phyloP scores from a whole-genome alignment of 192 early-diverging fungal genomes.

The Allomyces macrogynus region DNA sequence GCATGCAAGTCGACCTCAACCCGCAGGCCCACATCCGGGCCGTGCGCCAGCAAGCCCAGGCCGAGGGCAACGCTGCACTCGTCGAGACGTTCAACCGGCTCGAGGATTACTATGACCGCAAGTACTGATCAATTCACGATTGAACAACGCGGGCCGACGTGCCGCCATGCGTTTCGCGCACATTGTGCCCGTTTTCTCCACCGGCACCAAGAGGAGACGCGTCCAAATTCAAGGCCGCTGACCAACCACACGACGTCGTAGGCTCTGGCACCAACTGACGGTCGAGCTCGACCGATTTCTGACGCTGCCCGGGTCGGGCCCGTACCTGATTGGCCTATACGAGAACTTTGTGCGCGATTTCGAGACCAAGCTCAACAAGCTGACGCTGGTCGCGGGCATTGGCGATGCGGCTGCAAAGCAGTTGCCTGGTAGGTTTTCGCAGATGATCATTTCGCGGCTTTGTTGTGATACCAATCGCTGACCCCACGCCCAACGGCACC shows the following conservation, averaged over 20 bases:
- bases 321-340: conserved; percentile 63
- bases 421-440: conserved; percentile 33
- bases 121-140: conserved; percentile 35
- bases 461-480: background rate
- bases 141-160: background rate
- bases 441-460: background rate
- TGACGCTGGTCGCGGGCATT: conserved; percentile 61
- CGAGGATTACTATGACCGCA: conserved; percentile 84
- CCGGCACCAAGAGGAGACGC: background rate
- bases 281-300: conserved; percentile 56
- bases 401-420: conserved; percentile 53
- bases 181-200: no score
- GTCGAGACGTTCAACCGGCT: conserved; percentile 46
- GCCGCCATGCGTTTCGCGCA: no score
- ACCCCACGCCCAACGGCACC: background rate
- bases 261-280: conserved; percentile 97
- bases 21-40: background rate
- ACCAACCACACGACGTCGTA: conserved; percentile 12
- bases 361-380: conserved; percentile 84
- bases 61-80: background rate
- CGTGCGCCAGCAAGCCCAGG: background rate
- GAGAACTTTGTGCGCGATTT: conserved; percentile 83
- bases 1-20: conserved; percentile 1
- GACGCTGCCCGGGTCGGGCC: conserved; percentile 48
- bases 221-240: background rate